Evolutionary conservation across 192 early-diverging fungal species (phyloP).

Genomic region (Podila epicladia): DNA sequence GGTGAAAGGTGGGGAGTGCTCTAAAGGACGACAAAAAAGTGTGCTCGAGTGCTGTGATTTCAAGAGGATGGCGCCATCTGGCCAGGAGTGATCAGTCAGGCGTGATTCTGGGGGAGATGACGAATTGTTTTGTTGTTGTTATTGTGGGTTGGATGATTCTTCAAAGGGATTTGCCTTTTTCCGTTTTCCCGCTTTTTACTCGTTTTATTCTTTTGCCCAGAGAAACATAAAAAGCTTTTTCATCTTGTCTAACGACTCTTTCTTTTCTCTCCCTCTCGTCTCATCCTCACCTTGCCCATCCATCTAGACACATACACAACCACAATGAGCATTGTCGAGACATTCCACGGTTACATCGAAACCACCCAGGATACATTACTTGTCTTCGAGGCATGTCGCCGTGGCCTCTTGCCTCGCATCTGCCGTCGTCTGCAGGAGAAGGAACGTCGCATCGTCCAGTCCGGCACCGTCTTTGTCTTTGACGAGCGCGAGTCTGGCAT

Average conservation of each 20-base stretch:
- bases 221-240: conserved; percentile 7
- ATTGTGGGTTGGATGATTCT: no score
- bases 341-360: conserved; percentile 75
- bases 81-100: no score
- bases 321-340: conserved; percentile 62
- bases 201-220: no score
- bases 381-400: conserved; percentile 82
- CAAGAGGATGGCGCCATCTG: no score
- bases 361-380: conserved; percentile 81
- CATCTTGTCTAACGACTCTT: conserved; percentile 13
- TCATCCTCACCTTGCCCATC: conserved; percentile 3
- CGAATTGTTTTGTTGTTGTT: no score
- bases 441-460: conserved; percentile 75
- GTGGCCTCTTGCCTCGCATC: conserved; percentile 72
- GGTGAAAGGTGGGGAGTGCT: no score
- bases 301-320: neutral
- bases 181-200: no score
- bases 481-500: conserved; percentile 86
- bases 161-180: no score
- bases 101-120: no score
- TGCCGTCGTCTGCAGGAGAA: conserved; percentile 75
- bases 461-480: conserved; percentile 87
- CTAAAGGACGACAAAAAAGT: no score
- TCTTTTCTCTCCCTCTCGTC: neutral
- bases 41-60: no score